These are phyloP conservation scores for Phialophora expanda DNA, from an alignment of 2,329 filamentous ascomycete genomes.

Conservation along the genomic window DNA sequence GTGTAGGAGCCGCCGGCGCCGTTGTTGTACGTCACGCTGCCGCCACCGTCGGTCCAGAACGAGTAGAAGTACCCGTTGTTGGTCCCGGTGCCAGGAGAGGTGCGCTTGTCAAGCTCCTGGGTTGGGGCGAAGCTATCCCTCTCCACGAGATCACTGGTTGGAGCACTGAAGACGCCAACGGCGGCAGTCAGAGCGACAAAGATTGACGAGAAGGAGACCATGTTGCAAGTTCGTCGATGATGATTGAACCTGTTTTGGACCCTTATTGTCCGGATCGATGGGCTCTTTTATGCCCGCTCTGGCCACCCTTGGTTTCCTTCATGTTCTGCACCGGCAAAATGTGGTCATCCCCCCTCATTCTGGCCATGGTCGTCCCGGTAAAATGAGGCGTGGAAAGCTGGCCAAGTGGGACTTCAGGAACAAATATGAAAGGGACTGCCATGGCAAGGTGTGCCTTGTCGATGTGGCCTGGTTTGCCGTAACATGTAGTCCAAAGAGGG, in stretches of 20 bases:
- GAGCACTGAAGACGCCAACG: slow-evolving; percentile 39
- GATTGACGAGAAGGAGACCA: slow-evolving; percentile 42
- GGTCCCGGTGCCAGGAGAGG: slow-evolving; percentile 42
- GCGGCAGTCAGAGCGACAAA: slow-evolving; percentile 39
- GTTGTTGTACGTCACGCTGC: slow-evolving; percentile 54
- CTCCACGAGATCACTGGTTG: slow-evolving; percentile 33
- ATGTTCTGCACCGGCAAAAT: slow-evolving; percentile 1
- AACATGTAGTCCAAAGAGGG: background rate
- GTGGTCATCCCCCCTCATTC: background rate
- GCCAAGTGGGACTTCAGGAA: background rate
- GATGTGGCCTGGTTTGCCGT: background rate
- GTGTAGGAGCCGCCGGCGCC: slow-evolving; percentile 52
- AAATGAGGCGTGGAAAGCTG: slow-evolving; percentile 1
- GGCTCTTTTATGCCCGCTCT: background rate
- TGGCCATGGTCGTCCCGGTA: slow-evolving; percentile 4
- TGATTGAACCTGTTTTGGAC: background rate
- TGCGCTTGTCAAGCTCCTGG: slow-evolving; percentile 25
- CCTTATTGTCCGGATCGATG: background rate
- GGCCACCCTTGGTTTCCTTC: background rate
- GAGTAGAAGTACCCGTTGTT: slow-evolving; percentile 57
- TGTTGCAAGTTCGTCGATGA: slow-evolving; percentile 19
- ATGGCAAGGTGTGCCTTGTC: background rate
- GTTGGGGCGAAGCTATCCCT: slow-evolving; percentile 35
- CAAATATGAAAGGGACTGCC: background rate
- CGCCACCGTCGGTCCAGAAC: slow-evolving; percentile 57